A percentile compares a stretch with the other conserved stretches of the same genome.
Evolutionary conservation across 2,329 filamentous ascomycete genomes (phyloP).

Genomic region (Sporothrix inflata): DNA sequence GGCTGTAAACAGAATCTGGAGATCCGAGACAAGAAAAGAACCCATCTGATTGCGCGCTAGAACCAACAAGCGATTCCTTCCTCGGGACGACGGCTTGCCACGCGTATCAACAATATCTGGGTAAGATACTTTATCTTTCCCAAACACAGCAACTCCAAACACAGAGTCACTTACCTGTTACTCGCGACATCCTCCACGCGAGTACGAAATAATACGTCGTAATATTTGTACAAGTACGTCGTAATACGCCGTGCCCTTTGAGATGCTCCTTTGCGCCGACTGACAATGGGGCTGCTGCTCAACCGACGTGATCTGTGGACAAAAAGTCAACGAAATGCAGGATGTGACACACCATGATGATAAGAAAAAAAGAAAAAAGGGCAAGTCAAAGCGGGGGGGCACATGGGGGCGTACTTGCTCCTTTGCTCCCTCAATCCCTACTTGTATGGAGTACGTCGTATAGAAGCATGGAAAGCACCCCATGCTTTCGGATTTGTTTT

Average conservation of each 20-base stretch:
- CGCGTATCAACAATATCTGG: background rate
- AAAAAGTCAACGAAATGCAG: background rate
- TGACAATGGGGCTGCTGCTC: background rate
- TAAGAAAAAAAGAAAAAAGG: background rate
- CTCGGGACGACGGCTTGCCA: background rate
- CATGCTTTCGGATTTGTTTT: background rate
- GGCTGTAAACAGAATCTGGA: conserved; percentile 16
- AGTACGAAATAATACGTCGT: background rate
- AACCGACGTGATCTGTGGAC: background rate
- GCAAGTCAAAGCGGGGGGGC: conserved; percentile 14
- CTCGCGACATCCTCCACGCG: background rate
- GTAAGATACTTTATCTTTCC: background rate
- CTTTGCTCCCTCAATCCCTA: background rate
- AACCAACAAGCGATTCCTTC: background rate
- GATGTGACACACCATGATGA: conserved; percentile 17
- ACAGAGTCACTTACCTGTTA: background rate
- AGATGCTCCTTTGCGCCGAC: background rate
- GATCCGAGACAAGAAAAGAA: conserved; percentile 19
- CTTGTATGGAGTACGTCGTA: background rate
- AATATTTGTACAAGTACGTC: background rate
- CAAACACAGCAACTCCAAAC: background rate
- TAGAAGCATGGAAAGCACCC: background rate
- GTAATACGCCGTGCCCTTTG: background rate
- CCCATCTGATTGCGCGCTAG: background rate
- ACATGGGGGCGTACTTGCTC: background rate